These are phyloP conservation scores for Phytophthora europaea DNA, from an alignment of 352 stramenopile genomes.

Conservation along the genomic window DNA sequence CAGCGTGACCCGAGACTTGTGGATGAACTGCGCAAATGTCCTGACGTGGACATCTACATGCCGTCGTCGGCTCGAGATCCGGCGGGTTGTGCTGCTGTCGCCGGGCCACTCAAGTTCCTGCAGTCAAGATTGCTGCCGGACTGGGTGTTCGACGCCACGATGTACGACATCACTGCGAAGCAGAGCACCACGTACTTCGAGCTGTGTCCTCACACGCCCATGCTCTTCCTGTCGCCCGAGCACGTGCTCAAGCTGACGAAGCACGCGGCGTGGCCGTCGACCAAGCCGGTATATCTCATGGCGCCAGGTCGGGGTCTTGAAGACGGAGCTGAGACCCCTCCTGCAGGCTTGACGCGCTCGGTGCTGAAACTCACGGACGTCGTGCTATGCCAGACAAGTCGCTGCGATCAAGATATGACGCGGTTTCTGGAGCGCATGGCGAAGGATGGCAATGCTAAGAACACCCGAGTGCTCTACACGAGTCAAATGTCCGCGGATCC, in stretches of 20 bases:
- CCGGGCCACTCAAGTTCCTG: conserved; percentile 38
- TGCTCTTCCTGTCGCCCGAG: conserved; percentile 56
- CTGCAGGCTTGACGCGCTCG: conserved; percentile 9
- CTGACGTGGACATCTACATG: conserved; percentile 74
- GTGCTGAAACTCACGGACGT: conserved; percentile 28
- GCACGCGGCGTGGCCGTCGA: conserved; percentile 37
- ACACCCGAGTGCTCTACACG: conserved; percentile 49
- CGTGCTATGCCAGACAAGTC: conserved; percentile 31
- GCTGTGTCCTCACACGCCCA: conserved; percentile 48
- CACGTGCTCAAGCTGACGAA: conserved; percentile 27
- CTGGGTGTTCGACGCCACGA: conserved; percentile 33
- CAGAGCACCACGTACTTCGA: conserved; percentile 51
- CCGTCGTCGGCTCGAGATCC: conserved; percentile 33
- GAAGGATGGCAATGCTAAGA: conserved; percentile 4
- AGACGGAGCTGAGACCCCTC: not conserved
- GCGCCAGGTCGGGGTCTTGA: conserved; percentile 17
- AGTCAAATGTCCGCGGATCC: conserved; percentile 44
- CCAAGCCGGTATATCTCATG: conserved; percentile 62
- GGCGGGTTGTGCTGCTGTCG: conserved; percentile 63
- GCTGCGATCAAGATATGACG: conserved; percentile 30
- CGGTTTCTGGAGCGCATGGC: conserved; percentile 9
- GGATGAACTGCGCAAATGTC: conserved; percentile 54
- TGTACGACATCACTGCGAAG: conserved; percentile 24
- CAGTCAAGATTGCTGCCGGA: conserved; percentile 40
- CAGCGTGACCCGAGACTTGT: conserved; percentile 51